Percentiles rank a stretch among this genome's conserved stretches.
Conservation (phyloP, 495 filamentous ascomycete genomes). For the Amniculicola lignicola region DNA sequence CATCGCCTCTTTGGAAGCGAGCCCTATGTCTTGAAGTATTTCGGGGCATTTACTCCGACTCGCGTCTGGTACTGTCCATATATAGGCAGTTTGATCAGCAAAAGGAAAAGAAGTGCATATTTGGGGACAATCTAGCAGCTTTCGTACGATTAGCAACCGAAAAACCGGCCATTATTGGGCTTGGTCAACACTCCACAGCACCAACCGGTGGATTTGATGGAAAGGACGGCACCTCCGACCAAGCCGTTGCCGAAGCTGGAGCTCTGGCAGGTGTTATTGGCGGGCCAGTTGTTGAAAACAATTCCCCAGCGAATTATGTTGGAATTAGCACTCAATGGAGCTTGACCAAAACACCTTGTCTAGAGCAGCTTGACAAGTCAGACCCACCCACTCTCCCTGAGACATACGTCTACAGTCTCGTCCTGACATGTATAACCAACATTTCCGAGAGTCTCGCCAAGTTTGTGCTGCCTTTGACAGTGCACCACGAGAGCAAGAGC, state of each 20-base stretch:
- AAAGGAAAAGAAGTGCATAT: conserved; percentile 68
- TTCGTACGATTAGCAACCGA: conserved; percentile 89
- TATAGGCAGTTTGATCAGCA: conserved; percentile 74
- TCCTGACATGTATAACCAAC: conserved; percentile 79
- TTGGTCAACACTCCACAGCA: conserved; percentile 79
- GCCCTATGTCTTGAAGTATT: conserved; percentile 89
- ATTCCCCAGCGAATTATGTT: conserved; percentile 47
- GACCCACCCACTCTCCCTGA: conserved; percentile 81
- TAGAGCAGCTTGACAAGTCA: conserved; percentile 90
- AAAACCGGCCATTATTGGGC: conserved; percentile 79
- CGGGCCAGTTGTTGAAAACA: conserved; percentile 53
- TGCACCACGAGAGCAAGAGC: conserved; percentile 58
- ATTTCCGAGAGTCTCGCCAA: conserved; percentile 90
- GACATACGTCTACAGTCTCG: conserved; percentile 89
- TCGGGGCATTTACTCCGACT: conserved; percentile 76
- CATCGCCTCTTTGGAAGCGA: conserved; percentile 73
- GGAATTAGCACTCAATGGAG: conserved; percentile 93
- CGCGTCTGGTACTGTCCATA: conserved; percentile 71
- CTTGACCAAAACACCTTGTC: conserved; percentile 77
- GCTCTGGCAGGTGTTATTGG: conserved; percentile 86
- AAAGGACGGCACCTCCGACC: conserved; percentile 59
- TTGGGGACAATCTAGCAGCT: conserved; percentile 74
- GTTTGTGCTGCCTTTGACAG: conserved; percentile 84
- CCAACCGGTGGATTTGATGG: conserved; percentile 51
- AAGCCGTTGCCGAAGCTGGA: conserved; percentile 80